phyloP scores from a whole-genome alignment of 2,329 filamentous ascomycete species.

The Chaetomiaceae sp. region DNA sequence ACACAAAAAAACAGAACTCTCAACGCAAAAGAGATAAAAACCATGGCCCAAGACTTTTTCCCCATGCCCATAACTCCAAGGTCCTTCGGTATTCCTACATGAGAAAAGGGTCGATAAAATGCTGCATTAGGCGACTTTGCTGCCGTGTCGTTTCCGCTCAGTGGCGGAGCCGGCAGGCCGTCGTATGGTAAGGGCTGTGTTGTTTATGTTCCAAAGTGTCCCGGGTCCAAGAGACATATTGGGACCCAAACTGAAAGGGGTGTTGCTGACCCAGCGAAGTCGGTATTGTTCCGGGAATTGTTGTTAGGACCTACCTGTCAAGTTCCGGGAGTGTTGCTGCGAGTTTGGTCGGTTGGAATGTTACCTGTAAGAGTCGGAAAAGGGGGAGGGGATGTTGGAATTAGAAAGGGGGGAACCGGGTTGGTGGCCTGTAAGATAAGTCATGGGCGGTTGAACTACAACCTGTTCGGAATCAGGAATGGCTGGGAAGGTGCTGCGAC shows the following conservation, averaged over 20 bases:
- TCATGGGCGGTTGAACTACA: constrained; percentile 18
- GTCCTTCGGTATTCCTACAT: constrained; percentile 10
- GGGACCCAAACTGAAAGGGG: too few species aligned
- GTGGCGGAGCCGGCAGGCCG: too few species aligned
- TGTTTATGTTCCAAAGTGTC: not conserved
- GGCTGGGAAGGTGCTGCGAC: constrained; percentile 1
- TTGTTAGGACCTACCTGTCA: constrained; percentile 8
- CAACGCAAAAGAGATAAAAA: too few species aligned
- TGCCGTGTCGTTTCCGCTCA: not conserved
- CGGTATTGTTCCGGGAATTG: too few species aligned
- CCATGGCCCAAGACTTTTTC: constrained; percentile 1
- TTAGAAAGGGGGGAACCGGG: not conserved
- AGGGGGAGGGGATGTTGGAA: not conserved
- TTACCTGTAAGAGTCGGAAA: constrained; percentile 3
- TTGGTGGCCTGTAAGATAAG: not conserved
- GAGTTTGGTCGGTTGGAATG: not conserved
- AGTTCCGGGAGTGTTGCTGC: not conserved
- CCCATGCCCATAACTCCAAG: not conserved
- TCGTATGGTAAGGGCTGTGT: too few species aligned
- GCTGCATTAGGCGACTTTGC: constrained; percentile 6
- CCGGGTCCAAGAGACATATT: too few species aligned
- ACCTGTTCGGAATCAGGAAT: constrained; percentile 1
- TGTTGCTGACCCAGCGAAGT: too few species aligned
- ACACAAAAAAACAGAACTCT: too few species aligned
- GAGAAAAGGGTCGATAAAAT: constrained; percentile 1